These are phyloP conservation scores for Phlebopus sp. DNA, from an alignment of 1,284 basidiomycete genomes.

Conservation along the genomic window DNA sequence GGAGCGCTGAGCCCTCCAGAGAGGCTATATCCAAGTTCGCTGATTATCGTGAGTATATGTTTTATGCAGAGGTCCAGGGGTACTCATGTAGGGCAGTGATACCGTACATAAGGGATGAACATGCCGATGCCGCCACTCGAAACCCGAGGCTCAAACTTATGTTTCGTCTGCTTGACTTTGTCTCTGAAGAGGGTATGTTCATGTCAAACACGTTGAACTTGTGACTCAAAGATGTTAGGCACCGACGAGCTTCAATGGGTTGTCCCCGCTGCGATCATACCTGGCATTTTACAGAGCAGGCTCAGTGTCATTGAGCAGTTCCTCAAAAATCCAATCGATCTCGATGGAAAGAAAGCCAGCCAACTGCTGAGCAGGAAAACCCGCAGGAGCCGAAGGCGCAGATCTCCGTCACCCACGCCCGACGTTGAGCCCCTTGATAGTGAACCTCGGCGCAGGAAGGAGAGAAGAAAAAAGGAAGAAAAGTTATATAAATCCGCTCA, in stretches of 20 bases:
- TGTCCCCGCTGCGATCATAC: constrained; percentile 65
- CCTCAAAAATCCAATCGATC: constrained; percentile 70
- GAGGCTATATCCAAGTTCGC: constrained; percentile 72
- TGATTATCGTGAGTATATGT: constrained; percentile 64
- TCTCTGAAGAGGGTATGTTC: constrained; percentile 57
- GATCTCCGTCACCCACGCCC: constrained; percentile 44
- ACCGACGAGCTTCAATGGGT: constrained; percentile 77
- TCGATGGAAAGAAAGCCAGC: constrained; percentile 68
- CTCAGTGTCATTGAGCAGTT: constrained; percentile 75
- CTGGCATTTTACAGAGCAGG: constrained; percentile 60
- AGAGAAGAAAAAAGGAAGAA: constrained; percentile 67
- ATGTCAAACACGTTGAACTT: constrained; percentile 6
- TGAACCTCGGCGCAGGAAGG: constrained; percentile 43
- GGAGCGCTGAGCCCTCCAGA: constrained; percentile 52
- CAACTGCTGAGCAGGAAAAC: constrained; percentile 65
- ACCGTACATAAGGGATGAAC: constrained; percentile 69
- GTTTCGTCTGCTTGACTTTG: constrained; percentile 70
- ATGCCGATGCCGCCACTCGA: constrained; percentile 71
- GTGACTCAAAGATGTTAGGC: constrained; percentile 38
- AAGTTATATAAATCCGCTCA: constrained; percentile 83
- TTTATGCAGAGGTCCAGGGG: neutral
- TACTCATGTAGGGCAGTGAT: constrained; percentile 51
- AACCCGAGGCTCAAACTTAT: constrained; percentile 80
- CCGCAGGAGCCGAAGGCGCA: constrained; percentile 47
- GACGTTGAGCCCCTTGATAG: constrained; percentile 43